These are phyloP conservation scores for Biscogniauxia mediterranea DNA, from an alignment of 2,329 filamentous ascomycete species.

Conservation along the genomic window DNA sequence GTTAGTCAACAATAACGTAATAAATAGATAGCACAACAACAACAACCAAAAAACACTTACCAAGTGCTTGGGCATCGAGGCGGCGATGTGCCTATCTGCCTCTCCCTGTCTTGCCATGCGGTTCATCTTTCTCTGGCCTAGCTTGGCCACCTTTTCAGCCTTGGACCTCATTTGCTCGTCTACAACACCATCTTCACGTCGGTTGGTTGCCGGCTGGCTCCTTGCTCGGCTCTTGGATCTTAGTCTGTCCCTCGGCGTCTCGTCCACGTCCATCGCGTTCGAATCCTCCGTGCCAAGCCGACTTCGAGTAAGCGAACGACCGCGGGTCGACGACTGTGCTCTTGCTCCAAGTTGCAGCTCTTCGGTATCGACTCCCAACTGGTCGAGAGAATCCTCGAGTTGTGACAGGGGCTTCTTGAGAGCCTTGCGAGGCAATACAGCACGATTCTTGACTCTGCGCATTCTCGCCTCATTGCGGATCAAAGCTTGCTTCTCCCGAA, in stretches of 20 bases:
- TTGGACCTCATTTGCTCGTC: slow-evolving; percentile 66
- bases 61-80: slow-evolving; percentile 84
- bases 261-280: slow-evolving; percentile 75
- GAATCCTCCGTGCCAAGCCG: slow-evolving; percentile 61
- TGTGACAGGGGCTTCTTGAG: slow-evolving; percentile 80
- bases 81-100: slow-evolving; percentile 84
- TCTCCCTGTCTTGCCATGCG: slow-evolving; percentile 96
- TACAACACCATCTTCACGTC: slow-evolving; percentile 74
- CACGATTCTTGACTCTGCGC: slow-evolving; percentile 98
- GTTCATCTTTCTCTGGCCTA: slow-evolving; percentile 98
- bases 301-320: slow-evolving; percentile 66
- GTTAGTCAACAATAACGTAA: slow-evolving; percentile 30
- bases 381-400: slow-evolving; percentile 82
- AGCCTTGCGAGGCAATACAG: slow-evolving; percentile 81
- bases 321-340: slow-evolving; percentile 64
- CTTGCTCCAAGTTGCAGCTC: slow-evolving; percentile 72
- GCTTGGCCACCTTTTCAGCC: slow-evolving; percentile 82
- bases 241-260: slow-evolving; percentile 55
- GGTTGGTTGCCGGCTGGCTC: slow-evolving; percentile 61
- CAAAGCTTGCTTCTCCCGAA: slow-evolving; percentile 88
- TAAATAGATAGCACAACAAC: slow-evolving; percentile 9
- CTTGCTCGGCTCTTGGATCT: slow-evolving; percentile 72
- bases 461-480: slow-evolving; percentile 94
- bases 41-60: slow-evolving; percentile 50
- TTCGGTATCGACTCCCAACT: slow-evolving; percentile 80